phyloP scores from a whole-genome alignment of 805 yeast genomes.

The Metschnikowia similis region DNA sequence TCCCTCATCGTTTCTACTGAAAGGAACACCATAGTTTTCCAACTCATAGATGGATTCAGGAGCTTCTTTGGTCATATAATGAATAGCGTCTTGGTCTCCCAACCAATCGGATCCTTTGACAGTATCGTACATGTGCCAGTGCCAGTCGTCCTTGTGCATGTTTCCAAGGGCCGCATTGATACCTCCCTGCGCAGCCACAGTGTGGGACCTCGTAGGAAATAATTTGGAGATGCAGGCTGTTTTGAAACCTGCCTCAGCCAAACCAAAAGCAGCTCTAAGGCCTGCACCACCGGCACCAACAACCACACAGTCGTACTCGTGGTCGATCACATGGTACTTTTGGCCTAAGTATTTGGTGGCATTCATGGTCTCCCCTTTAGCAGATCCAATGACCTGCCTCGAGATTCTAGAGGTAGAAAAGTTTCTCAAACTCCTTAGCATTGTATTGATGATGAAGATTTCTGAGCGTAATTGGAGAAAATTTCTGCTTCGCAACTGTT shows the following conservation, averaged over 20 bases:
- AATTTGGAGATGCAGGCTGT: constrained; percentile 96
- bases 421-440: constrained; percentile 20
- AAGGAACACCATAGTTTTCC: constrained; percentile 98
- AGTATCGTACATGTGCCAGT: constrained; percentile 99
- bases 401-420: constrained; percentile 28
- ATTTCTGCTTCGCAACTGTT: constrained; percentile 5
- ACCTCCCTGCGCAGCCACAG: constrained; percentile 99
- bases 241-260: constrained; percentile 94
- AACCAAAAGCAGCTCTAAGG: constrained; percentile 95
- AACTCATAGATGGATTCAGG: constrained; percentile 92
- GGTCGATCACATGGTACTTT: constrained; percentile 91
- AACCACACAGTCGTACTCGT: constrained; percentile 96
- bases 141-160: constrained; percentile 98
- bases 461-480: constrained; percentile 1
- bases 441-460: constrained; percentile 6
- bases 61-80: constrained; percentile 98
- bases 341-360: constrained; percentile 44
- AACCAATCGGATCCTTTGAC: constrained; percentile 99
- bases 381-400: constrained; percentile 34
- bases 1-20: constrained; percentile 95
- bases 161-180: constrained; percentile 98
- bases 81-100: constrained; percentile 99
- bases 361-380: constrained; percentile 37
- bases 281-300: constrained; percentile 99
- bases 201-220: constrained; percentile 97